A percentile compares a stretch with the other conserved stretches of the same genome.
Evolutionary conservation across 805 yeast genomes (phyloP).

Genomic region (Wickerhamomyces queroliae): DNA sequence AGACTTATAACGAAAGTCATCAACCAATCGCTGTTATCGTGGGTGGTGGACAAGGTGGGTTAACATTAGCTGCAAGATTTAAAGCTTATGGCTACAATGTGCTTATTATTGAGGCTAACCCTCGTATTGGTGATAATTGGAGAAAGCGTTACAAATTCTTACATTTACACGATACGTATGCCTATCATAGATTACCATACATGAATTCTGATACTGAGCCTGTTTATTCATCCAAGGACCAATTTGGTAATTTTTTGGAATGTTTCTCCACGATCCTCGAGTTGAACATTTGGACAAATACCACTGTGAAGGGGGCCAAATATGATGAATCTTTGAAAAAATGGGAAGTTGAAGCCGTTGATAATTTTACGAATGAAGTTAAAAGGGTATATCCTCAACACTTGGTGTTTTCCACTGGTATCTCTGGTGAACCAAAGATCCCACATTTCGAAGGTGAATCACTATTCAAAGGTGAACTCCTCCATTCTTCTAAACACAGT

Average conservation of each 20-base stretch:
- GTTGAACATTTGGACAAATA: slow-evolving; percentile 29
- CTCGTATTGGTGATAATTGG: slow-evolving; percentile 41
- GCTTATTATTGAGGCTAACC: slow-evolving; percentile 32
- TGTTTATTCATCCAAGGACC: slow-evolving; percentile 36
- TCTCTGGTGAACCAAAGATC: slow-evolving; percentile 38
- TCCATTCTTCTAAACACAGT: slow-evolving; percentile 36
- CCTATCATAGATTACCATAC: slow-evolving; percentile 36
- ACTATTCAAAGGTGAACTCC: slow-evolving; percentile 30
- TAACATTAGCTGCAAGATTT: slow-evolving; percentile 36
- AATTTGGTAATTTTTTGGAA: slow-evolving; percentile 38
- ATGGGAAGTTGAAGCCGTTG: slow-evolving; percentile 29
- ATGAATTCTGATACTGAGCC: slow-evolving; percentile 35
- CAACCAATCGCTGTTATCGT: slow-evolving; percentile 37
- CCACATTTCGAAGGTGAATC: slow-evolving; percentile 34
- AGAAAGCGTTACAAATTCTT: slow-evolving; percentile 37
- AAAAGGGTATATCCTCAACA: slow-evolving; percentile 28
- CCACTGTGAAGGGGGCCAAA: slow-evolving; percentile 26
- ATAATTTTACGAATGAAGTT: slow-evolving; percentile 22
- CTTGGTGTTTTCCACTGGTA: slow-evolving; percentile 40
- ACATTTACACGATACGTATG: slow-evolving; percentile 40
- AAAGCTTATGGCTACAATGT: slow-evolving; percentile 34
- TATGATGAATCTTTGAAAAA: slow-evolving; percentile 23
- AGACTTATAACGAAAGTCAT: slow-evolving; percentile 24
- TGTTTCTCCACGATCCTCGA: slow-evolving; percentile 35
- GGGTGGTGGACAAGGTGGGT: slow-evolving; percentile 44